Percentiles rank a stretch among this genome's conserved stretches.
Conservation (phyloP, 2,329 filamentous ascomycete species). For the Penicillium palitans region DNA sequence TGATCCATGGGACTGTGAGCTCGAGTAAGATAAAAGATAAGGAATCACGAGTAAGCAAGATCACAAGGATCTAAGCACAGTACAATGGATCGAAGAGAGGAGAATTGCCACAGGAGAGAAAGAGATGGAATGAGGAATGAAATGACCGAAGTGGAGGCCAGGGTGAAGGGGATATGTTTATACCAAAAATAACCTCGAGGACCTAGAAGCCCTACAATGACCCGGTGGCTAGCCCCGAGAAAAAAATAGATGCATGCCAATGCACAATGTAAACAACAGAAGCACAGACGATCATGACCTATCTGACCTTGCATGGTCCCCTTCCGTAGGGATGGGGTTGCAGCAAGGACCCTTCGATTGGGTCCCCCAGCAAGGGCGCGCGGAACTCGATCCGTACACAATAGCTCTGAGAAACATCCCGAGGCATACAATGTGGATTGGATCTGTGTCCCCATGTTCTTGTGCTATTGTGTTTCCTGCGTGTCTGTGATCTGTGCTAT, state of each 20-base stretch:
- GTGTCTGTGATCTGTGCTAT: not conserved
- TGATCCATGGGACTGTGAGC: conserved; percentile 41
- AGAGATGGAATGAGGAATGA: conserved; percentile 20
- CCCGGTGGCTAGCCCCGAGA: conserved; percentile 32
- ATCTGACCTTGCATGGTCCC: conserved; percentile 43
- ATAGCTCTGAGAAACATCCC: not conserved
- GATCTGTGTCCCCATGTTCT: not conserved
- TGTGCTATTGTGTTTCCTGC: not conserved
- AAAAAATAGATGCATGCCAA: conserved; percentile 38
- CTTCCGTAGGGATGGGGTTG: conserved; percentile 37
- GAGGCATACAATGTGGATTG: not conserved
- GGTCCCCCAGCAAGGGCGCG: conserved; percentile 29
- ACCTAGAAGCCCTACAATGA: conserved; percentile 9
- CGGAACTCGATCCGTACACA: conserved; percentile 28
- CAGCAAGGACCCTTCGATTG: conserved; percentile 33
- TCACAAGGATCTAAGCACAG: conserved; percentile 10
- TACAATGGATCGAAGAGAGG: conserved; percentile 14
- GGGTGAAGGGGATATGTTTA: conserved; percentile 39
- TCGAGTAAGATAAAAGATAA: conserved; percentile 12
- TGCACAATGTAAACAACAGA: conserved; percentile 41
- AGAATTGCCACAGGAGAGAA: conserved; percentile 7
- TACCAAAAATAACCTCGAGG: conserved; percentile 32
- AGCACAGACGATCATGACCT: conserved; percentile 38
- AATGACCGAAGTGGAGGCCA: conserved; percentile 12
- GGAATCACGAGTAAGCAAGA: conserved; percentile 18